Evolutionary conservation across 164 flowering plant species (phyloP).

Genomic region (Vitis rupestris): DNA sequence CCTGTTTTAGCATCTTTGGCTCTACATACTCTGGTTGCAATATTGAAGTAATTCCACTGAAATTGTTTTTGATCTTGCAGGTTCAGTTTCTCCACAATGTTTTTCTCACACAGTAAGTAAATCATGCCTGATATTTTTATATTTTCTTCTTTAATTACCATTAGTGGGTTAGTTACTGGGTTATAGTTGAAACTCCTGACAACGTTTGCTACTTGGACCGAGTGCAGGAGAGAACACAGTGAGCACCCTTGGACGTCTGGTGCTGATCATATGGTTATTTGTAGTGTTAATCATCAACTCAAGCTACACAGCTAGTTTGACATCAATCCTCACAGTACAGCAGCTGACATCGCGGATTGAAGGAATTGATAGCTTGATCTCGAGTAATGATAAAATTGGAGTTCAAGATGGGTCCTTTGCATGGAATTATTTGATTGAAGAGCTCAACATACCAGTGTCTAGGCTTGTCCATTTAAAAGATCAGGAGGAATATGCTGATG

Average conservation of each 20-base stretch:
- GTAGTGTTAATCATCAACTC: conserved; percentile 90
- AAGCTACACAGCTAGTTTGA: conserved; percentile 96
- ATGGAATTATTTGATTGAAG: conserved; percentile 59
- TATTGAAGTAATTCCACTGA: conserved; percentile 6
- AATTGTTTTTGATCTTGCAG: conserved; percentile 44
- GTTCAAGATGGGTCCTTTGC: conserved; percentile 88
- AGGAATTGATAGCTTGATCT: conserved; percentile 72
- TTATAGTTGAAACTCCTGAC: background rate
- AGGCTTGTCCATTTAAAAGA: conserved; percentile 44
- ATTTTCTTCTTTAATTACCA: background rate
- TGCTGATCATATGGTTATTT: conserved; percentile 87
- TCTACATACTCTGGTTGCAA: background rate
- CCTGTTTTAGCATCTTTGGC: background rate
- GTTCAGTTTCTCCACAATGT: conserved; percentile 97
- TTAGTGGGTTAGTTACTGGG: background rate
- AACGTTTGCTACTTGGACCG: conserved; percentile 8
- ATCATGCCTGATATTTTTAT: conserved; percentile 1
- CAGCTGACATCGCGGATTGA: conserved; percentile 73
- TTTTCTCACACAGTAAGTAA: conserved; percentile 85
- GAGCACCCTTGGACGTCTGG: conserved; percentile 76
- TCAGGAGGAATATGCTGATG: conserved; percentile 44
- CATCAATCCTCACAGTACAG: conserved; percentile 91
- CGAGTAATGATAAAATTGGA: conserved; percentile 69
- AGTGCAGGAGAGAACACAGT: conserved; percentile 82
- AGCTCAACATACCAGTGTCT: conserved; percentile 63